phyloP scores from a whole-genome alignment of 768 basidiomycete species.

The Leccinum broughii region DNA sequence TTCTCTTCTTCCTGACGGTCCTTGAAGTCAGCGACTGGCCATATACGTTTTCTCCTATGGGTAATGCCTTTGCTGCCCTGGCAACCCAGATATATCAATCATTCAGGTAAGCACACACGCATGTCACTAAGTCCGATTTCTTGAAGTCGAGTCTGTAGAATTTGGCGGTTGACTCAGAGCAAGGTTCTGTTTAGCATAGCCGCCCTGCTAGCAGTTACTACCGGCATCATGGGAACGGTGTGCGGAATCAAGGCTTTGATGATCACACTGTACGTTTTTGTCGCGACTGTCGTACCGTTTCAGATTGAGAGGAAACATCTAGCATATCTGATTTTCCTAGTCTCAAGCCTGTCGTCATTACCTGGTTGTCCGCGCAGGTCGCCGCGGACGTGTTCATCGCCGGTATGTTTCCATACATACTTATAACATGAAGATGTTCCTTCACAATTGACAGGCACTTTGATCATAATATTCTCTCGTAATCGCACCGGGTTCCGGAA shows the following conservation, averaged over 20 bases:
- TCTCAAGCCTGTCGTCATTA: not conserved
- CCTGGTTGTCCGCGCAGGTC: not conserved
- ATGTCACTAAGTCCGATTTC: not conserved
- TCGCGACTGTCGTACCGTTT: not conserved
- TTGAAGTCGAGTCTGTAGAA: constrained; percentile 9
- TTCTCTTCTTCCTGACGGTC: not conserved
- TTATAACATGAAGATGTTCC: not conserved
- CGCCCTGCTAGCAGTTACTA: not conserved
- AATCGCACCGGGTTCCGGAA: not conserved
- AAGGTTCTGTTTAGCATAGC: not conserved
- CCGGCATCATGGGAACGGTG: not conserved
- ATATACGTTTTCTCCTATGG: constrained; percentile 51
- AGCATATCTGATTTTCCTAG: not conserved
- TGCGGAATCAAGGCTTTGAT: not conserved
- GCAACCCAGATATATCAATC: constrained; percentile 50
- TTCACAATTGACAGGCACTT: not conserved
- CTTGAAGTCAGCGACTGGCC: constrained; percentile 45
- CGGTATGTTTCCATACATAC: not conserved
- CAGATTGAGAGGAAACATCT: not conserved
- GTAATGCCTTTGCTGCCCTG: constrained; percentile 47
- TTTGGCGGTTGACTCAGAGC: constrained; percentile 11
- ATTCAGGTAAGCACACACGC: constrained; percentile 37
- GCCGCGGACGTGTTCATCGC: not conserved
- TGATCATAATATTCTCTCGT: not conserved
- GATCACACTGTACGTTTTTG: not conserved